These are phyloP conservation scores for Thraustochytrium sp. DNA, from an alignment of 352 stramenopile genomes.

Conservation along the genomic window DNA sequence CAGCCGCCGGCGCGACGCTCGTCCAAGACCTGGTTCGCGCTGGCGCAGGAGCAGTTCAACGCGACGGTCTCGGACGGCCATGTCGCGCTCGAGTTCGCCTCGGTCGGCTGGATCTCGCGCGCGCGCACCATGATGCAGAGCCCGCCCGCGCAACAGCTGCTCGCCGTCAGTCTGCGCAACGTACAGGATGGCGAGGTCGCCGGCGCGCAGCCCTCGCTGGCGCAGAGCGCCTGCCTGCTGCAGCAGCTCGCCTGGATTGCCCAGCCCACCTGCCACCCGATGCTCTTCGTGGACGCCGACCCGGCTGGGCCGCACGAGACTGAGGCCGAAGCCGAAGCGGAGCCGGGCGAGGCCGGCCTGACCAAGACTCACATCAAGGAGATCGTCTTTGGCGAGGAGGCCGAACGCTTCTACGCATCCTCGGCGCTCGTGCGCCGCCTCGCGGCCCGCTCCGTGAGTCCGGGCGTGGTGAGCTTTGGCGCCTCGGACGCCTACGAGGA, in stretches of 20 bases:
- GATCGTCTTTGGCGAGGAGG: constrained; percentile 31
- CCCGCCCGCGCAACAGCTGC: neutral
- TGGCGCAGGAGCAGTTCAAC: neutral
- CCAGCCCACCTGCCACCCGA: neutral
- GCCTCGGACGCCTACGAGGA: neutral
- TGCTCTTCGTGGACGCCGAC: neutral
- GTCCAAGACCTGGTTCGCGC: neutral
- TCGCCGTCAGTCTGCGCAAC: neutral
- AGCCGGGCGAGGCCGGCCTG: neutral
- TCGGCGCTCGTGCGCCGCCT: neutral
- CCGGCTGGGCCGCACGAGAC: neutral
- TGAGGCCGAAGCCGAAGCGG: neutral
- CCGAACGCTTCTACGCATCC: neutral
- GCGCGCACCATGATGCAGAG: neutral
- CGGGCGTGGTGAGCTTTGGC: constrained; percentile 28
- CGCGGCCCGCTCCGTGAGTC: neutral
- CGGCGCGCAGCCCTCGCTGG: neutral
- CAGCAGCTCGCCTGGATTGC: constrained; percentile 12
- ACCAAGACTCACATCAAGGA: constrained; percentile 33
- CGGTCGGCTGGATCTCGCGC: neutral
- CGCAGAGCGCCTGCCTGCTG: neutral
- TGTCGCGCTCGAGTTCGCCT: neutral
- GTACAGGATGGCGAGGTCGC: neutral
- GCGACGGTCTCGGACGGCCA: neutral
- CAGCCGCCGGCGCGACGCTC: neutral